Evolutionary conservation across 352 stramenopile genomes (phyloP).

Genomic region (Elongisporangium undulatum): DNA sequence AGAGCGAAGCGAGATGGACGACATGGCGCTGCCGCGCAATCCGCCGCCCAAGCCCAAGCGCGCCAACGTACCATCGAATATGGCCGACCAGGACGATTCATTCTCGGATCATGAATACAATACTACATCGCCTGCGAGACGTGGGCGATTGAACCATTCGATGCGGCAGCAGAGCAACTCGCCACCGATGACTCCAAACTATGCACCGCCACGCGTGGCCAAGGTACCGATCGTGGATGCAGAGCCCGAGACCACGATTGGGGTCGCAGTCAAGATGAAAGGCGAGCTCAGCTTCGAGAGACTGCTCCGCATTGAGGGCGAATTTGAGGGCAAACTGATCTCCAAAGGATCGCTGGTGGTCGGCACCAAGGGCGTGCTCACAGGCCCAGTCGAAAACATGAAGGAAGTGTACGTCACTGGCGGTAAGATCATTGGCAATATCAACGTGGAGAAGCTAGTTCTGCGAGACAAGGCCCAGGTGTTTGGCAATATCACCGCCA

Average conservation of each 20-base stretch:
- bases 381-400: constrained; percentile 83
- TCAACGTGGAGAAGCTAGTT: constrained; percentile 81
- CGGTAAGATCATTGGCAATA: constrained; percentile 84
- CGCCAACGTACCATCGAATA: constrained; percentile 32
- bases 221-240: constrained; percentile 74
- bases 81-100: constrained; percentile 41
- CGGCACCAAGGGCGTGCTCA: constrained; percentile 73
- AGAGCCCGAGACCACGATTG: constrained; percentile 80
- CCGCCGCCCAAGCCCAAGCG: constrained; percentile 73
- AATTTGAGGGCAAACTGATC: constrained; percentile 87
- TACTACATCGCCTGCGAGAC: constrained; percentile 45
- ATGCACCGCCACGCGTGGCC: constrained; percentile 28
- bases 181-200: constrained; percentile 59
- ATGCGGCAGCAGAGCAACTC: constrained; percentile 47
- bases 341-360: constrained; percentile 89
- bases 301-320: constrained; percentile 85
- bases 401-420: constrained; percentile 85
- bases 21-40: constrained; percentile 41
- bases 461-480: constrained; percentile 83
- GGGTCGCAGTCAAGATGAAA: constrained; percentile 83
- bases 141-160: constrained; percentile 46
- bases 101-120: constrained; percentile 64
- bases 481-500: constrained; percentile 88
- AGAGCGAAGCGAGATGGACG: constrained; percentile 41
- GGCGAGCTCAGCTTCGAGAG: constrained; percentile 88